Percentiles rank a stretch among this genome's conserved stretches.
These are phyloP conservation scores for Paxillus rubicundulus DNA, from an alignment of 768 basidiomycete species.

Conservation along the genomic window DNA sequence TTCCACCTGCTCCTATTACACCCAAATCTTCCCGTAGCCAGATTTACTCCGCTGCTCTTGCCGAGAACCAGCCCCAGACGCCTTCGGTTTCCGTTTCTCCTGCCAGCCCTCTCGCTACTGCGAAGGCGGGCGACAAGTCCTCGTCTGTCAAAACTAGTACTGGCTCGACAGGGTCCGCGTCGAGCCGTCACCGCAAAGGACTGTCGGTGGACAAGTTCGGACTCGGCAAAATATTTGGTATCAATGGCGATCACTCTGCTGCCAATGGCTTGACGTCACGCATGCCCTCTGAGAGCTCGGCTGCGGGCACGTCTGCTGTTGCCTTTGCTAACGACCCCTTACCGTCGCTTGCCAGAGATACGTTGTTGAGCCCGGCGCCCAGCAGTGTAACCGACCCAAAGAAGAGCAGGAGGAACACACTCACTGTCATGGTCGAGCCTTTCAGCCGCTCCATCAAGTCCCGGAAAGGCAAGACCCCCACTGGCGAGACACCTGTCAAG, in stretches of 20 bases:
- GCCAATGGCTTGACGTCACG: constrained; percentile 38
- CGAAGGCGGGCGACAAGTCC: constrained; percentile 27
- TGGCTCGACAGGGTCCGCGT: constrained; percentile 38
- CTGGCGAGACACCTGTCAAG: constrained; percentile 40
- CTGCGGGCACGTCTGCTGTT: constrained; percentile 16
- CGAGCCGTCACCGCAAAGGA: constrained; percentile 61
- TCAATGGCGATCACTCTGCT: constrained; percentile 33
- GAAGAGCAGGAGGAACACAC: constrained; percentile 73
- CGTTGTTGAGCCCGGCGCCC: constrained; percentile 38
- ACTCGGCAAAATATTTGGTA: constrained; percentile 69
- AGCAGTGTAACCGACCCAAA: constrained; percentile 31
- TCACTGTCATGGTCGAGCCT: constrained; percentile 85
- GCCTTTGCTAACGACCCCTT: constrained; percentile 20
- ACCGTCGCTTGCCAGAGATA: constrained; percentile 28
- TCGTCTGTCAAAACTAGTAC: constrained; percentile 28
- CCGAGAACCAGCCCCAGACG: constrained; percentile 28
- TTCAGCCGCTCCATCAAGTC: constrained; percentile 49
- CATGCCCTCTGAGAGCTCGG: constrained; percentile 42
- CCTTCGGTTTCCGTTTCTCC: constrained; percentile 38
- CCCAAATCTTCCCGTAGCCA: constrained; percentile 17
- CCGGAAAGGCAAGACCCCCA: constrained; percentile 34
- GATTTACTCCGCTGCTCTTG: constrained; percentile 24
- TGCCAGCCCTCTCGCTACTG: constrained; percentile 40
- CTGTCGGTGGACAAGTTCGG: constrained; percentile 79
- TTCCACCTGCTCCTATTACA: constrained; percentile 28